phyloP scores from a whole-genome alignment of 306 rosid species.

The Cercis canadensis region DNA sequence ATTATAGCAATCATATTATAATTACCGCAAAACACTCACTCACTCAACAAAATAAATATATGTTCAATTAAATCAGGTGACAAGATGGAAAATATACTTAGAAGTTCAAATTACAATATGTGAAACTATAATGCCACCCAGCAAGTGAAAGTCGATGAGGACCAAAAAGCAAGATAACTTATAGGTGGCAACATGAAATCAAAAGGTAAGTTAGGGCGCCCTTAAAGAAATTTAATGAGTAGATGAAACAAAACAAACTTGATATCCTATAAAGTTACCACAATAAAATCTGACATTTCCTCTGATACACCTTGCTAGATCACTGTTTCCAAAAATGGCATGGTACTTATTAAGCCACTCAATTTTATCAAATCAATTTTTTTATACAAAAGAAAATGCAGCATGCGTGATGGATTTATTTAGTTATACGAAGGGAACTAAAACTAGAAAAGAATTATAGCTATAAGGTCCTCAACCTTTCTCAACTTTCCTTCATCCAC shows the following conservation, averaged over 20 bases:
- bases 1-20: constrained; percentile 27
- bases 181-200: constrained; percentile 26
- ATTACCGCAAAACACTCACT: not conserved
- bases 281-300: not conserved
- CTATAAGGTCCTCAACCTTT: constrained; percentile 59
- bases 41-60: too few relatives aligned
- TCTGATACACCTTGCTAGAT: not conserved
- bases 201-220: constrained; percentile 22
- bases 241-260: constrained; percentile 20
- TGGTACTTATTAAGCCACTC: constrained; percentile 1
- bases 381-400: constrained; percentile 8
- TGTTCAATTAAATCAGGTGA: constrained; percentile 4
- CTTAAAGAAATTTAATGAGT: not conserved
- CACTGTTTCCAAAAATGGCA: constrained; percentile 3
- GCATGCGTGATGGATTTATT: not conserved
- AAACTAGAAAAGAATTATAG: constrained; percentile 14
- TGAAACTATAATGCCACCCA: not conserved
- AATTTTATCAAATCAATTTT: constrained; percentile 14
- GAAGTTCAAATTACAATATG: constrained; percentile 19
- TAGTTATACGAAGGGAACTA: constrained; percentile 27
- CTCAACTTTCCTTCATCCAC: constrained; percentile 97
- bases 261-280: constrained; percentile 7
- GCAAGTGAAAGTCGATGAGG: too few relatives aligned
- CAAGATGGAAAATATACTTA: constrained; percentile 9
- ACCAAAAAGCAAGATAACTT: constrained; percentile 17